Evolutionary conservation across 1,284 basidiomycete species (phyloP).

Genomic region (Trametes polyzona): DNA sequence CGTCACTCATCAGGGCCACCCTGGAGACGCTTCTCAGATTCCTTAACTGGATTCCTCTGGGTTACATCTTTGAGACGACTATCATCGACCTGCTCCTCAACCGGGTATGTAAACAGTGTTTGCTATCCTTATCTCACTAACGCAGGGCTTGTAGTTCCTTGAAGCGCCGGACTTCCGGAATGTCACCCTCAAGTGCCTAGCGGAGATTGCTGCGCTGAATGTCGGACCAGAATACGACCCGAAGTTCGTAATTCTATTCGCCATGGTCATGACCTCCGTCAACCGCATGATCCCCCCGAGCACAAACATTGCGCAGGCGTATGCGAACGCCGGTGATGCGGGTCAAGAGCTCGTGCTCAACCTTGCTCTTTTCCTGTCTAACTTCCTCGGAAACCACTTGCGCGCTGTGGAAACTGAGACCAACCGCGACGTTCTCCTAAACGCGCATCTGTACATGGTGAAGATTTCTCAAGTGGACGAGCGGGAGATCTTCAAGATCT

Average conservation of each 20-base stretch:
- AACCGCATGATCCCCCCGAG: conserved; percentile 98
- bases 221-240: conserved; percentile 99
- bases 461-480: conserved; percentile 99
- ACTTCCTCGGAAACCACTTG: conserved; percentile 93
- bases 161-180: conserved; percentile 98
- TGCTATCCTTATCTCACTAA: background rate
- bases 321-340: conserved; percentile 87
- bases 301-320: conserved; percentile 94
- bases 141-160: conserved; percentile 74
- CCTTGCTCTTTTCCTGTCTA: conserved; percentile 94
- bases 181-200: conserved; percentile 95
- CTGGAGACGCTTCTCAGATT: conserved; percentile 96
- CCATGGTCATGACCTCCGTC: conserved; percentile 96
- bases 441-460: conserved; percentile 98
- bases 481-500: conserved; percentile 99
- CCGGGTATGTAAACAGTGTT: conserved; percentile 66
- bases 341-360: conserved; percentile 98
- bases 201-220: conserved; percentile 94
- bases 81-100: conserved; percentile 95
- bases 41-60: conserved; percentile 99
- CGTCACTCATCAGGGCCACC: conserved; percentile 93
- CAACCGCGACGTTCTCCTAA: conserved; percentile 92
- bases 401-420: conserved; percentile 91
- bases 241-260: conserved; percentile 98
- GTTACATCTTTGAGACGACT: conserved; percentile 98